Conservation (phyloP, 2,329 filamentous ascomycete species). For the Leptoxyphium fumago region DNA sequence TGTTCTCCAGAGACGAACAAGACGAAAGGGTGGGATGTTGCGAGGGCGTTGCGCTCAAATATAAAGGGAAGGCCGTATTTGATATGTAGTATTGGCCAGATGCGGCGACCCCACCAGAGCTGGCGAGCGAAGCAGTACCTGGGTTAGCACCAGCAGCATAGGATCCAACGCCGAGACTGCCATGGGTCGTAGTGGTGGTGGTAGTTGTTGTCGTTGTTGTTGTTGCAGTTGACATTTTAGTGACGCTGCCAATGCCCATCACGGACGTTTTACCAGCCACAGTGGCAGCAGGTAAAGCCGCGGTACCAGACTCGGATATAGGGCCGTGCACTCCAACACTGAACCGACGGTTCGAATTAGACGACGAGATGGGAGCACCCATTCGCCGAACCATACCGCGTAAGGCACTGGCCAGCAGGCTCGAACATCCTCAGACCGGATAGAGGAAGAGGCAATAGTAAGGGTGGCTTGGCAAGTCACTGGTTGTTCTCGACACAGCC, state of each 20-base stretch:
- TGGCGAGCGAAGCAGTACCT: neutral
- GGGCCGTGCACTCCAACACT: neutral
- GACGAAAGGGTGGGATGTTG: neutral
- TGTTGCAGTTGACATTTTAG: too few relatives aligned
- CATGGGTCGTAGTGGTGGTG: too few relatives aligned
- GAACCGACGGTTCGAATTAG: neutral
- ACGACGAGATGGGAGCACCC: neutral
- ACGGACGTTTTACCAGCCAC: neutral
- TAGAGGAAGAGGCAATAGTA: neutral
- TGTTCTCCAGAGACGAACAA: neutral
- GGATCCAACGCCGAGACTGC: too few relatives aligned
- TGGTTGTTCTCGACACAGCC: neutral
- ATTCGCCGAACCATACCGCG: neutral
- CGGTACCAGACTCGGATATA: neutral
- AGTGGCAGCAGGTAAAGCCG: neutral
- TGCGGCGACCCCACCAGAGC: neutral
- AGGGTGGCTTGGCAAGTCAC: neutral
- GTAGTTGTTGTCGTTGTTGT: too few relatives aligned
- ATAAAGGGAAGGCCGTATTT: neutral
- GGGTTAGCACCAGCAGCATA: too few relatives aligned
- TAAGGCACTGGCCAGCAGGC: neutral
- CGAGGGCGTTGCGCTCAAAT: neutral
- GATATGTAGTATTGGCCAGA: neutral
- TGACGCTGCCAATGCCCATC: too few relatives aligned
- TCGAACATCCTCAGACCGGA: neutral